Evolutionary conservation across 2,329 filamentous ascomycete species (phyloP).

Genomic region (Claviceps fusiformis): DNA sequence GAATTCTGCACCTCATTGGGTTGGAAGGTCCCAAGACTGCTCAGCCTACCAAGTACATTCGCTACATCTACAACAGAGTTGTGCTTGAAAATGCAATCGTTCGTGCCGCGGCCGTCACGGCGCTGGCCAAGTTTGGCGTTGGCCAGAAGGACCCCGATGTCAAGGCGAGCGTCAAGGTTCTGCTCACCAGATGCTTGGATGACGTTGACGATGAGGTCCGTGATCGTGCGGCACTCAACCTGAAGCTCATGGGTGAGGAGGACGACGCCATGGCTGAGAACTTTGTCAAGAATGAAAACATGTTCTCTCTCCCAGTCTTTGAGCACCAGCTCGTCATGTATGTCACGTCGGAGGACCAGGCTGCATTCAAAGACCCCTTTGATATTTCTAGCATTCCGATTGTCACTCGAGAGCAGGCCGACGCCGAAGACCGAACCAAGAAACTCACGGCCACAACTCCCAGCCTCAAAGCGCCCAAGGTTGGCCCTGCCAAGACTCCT

Average conservation of each 20-base stretch:
- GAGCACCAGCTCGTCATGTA: slow-evolving; percentile 98
- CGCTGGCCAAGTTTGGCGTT: slow-evolving; percentile 91
- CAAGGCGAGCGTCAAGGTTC: slow-evolving; percentile 85
- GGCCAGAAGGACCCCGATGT: slow-evolving; percentile 93
- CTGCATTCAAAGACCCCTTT: slow-evolving; percentile 73
- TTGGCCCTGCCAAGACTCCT: slow-evolving; percentile 60
- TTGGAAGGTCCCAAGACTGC: slow-evolving; percentile 90
- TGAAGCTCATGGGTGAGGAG: slow-evolving; percentile 84
- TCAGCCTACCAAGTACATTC: slow-evolving; percentile 95
- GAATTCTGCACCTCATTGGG: slow-evolving; percentile 86
- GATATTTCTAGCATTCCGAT: slow-evolving; percentile 84
- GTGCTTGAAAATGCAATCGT: slow-evolving; percentile 96
- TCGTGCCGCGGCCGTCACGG: slow-evolving; percentile 86
- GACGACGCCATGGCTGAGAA: slow-evolving; percentile 73
- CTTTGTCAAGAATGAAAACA: slow-evolving; percentile 93
- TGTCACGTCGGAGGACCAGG: slow-evolving; percentile 81
- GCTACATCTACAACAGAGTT: slow-evolving; percentile 98
- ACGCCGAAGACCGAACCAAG: slow-evolving; percentile 92
- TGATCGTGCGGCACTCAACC: slow-evolving; percentile 84
- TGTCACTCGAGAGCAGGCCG: slow-evolving; percentile 88
- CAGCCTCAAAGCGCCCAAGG: slow-evolving; percentile 83
- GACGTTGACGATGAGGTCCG: slow-evolving; percentile 96
- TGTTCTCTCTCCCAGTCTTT: slow-evolving; percentile 88
- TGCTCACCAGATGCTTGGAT: slow-evolving; percentile 86
- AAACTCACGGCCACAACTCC: slow-evolving; percentile 89